phyloP scores from a whole-genome alignment of 306 rosid species.

The Vigna hirtella region DNA sequence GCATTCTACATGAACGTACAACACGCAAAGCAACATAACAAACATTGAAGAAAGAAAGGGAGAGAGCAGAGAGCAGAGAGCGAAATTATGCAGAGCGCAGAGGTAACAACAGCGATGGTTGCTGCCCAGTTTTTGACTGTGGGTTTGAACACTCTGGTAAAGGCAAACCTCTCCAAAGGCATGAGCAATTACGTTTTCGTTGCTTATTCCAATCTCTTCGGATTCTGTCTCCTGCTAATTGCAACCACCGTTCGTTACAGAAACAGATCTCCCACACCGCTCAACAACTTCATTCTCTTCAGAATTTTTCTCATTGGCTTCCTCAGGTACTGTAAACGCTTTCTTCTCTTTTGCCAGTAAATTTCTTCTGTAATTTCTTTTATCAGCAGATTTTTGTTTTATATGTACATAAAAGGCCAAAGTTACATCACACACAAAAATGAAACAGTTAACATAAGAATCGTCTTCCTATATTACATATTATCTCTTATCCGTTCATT shows the following conservation, averaged over 20 bases:
- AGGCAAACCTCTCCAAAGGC: conserved; percentile 28
- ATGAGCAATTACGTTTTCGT: conserved; percentile 34
- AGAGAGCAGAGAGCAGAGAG: not conserved
- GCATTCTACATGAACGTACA: not conserved
- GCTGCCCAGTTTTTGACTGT: conserved; percentile 13
- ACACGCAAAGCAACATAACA: not conserved
- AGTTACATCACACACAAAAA: no score
- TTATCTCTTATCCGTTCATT: no score
- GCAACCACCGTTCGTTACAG: conserved; percentile 23
- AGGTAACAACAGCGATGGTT: conserved; percentile 30
- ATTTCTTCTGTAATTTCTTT: no score
- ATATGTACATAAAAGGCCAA: no score
- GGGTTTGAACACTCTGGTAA: conserved; percentile 41
- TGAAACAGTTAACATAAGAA: no score
- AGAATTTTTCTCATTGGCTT: conserved; percentile 39
- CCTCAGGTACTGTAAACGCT: not conserved
- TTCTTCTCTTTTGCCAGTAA: not conserved
- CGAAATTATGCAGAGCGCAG: not conserved
- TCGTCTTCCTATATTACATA: no score
- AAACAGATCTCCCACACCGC: conserved; percentile 33
- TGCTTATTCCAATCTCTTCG: conserved; percentile 36
- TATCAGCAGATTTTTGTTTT: no score
- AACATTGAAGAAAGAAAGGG: not conserved
- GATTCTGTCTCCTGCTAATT: not conserved
- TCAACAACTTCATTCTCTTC: not conserved